Conservation (phyloP, 164 flowering plant genomes). For the Magnolia officinalis region DNA sequence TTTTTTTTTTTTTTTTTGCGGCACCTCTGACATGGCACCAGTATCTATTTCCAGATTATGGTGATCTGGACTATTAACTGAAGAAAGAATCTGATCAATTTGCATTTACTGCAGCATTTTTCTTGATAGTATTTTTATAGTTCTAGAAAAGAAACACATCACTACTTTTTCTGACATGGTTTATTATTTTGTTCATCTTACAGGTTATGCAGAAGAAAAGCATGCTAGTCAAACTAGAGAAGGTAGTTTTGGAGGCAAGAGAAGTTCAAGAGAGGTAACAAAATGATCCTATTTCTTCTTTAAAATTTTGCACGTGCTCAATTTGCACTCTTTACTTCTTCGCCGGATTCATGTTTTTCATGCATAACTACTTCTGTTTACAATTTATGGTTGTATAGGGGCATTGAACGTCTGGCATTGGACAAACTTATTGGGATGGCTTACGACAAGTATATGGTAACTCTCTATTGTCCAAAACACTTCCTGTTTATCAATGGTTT, state of each 20-base stretch:
- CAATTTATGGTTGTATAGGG: conserved; percentile 38
- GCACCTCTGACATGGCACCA: too few relatives aligned
- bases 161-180: not conserved
- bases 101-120: not conserved
- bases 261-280: conserved; percentile 28
- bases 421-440: conserved; percentile 74
- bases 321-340: not conserved
- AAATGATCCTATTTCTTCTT: not conserved
- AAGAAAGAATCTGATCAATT: not conserved
- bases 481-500: not conserved
- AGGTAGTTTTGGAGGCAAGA: conserved; percentile 39
- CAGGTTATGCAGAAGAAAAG: conserved; percentile 41
- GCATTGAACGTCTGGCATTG: conserved; percentile 53
- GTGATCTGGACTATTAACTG: not conserved
- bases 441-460: conserved; percentile 77
- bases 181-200: not conserved
- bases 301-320: not conserved
- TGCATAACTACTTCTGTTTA: conserved; percentile 1
- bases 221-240: conserved; percentile 42
- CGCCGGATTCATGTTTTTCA: not conserved
- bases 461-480: not conserved
- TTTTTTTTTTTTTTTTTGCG: too few relatives aligned
- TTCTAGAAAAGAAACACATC: not conserved
- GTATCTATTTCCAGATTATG: too few relatives aligned
- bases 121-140: not conserved